Conservation (phyloP, 148 eudicot species). For the Simmondsia chinensis region DNA sequence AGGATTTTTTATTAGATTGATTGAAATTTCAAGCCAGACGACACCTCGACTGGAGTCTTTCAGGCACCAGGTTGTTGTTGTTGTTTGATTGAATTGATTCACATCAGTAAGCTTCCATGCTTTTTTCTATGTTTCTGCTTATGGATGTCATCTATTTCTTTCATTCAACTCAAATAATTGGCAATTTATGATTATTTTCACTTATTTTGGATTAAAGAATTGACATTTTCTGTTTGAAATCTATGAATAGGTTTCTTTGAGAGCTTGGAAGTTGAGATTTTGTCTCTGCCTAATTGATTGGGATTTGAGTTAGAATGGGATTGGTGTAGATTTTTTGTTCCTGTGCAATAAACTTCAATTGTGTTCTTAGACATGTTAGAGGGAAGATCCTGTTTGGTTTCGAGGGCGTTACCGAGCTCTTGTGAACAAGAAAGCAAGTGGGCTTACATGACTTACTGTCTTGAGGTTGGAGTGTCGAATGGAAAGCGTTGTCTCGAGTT, state of each 20-base stretch:
- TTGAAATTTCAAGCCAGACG: too few species aligned
- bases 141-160: too few species aligned
- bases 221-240: too few species aligned
- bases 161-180: too few species aligned
- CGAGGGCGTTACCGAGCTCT: slow-evolving; percentile 41
- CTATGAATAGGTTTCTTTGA: neutral
- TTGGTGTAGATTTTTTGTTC: slow-evolving; percentile 4
- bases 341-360: slow-evolving; percentile 12
- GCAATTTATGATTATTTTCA: too few species aligned
- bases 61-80: too few species aligned
- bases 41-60: too few species aligned
- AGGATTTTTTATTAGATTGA: too few species aligned
- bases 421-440: slow-evolving; percentile 41
- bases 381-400: slow-evolving; percentile 50
- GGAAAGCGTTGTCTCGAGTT: slow-evolving; percentile 50
- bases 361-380: slow-evolving; percentile 49
- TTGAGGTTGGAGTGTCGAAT: slow-evolving; percentile 26
- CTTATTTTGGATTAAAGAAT: too few species aligned
- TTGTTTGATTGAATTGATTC: too few species aligned
- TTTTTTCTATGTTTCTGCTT: too few species aligned
- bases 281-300: slow-evolving; percentile 1
- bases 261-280: slow-evolving; percentile 4
- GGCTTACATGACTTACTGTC: slow-evolving; percentile 41
- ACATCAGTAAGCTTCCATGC: too few species aligned
- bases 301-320: slow-evolving; percentile 7